Evolutionary conservation across 2,329 filamentous ascomycete genomes (phyloP), one percentile per base, ranked within the genome.

Genomic region (Aureobasidium subglaciale): DNA sequence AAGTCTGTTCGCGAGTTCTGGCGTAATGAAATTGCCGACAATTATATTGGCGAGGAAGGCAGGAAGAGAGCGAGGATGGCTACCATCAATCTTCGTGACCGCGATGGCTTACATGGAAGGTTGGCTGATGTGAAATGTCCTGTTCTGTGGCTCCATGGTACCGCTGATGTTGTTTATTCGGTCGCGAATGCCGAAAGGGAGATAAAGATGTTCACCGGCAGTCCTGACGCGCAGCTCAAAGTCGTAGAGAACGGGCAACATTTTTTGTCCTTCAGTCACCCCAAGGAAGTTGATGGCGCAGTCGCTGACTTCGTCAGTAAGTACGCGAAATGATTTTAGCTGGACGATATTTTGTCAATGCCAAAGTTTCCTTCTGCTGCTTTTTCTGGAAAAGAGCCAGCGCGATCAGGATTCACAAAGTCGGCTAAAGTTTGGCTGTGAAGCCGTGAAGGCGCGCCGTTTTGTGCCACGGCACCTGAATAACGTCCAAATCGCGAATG

Each of bases 71-170:
- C 71, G 5, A 67, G 76, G 1, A 78, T 78, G 76, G 75, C 75
- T n/a, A 69, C 72, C 1, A 75, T 77, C 54, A 78, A 76, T 58
- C 62, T 80, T n/a, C 59, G 68, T 15, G 75, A 77, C 50, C 65
- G 77, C 1, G 78, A 79, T 64, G 73, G 74, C 1, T 59, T 81
- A 61, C 70, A 75, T 57, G 60, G 67, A 4, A 61, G 78, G 8
- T 57, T 79, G 34, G 67, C 63, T 2, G 76, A 80, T 64, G 67
- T 81, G 4, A 63, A 61, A 43, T 80, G 77, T 65, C 78, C 78
- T 0, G 76, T 81, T 2, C 60, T 75, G 49, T 79, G 77, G 77
- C 56, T 80, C 58, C 73, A 76, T 63, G 72, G 77, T 35, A 73
- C 70, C 1, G 59, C 61, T 6, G 71, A 76, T 61, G 65, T 59